Conservation (phyloP, 1,284 basidiomycete genomes). For the Heterobasidion irregulare region DNA sequence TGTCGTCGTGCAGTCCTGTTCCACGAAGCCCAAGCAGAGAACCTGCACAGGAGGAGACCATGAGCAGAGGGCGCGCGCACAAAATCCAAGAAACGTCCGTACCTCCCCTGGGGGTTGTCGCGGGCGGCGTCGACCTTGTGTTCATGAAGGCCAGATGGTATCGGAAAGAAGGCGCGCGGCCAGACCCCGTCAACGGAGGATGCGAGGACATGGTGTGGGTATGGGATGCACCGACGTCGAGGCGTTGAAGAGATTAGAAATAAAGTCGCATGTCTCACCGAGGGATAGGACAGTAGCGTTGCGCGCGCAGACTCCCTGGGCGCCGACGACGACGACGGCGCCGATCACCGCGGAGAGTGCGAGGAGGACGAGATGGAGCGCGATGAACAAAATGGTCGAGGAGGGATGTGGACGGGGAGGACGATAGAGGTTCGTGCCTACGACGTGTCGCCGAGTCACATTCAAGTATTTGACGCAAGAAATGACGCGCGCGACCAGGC, state of each 20-base stretch:
- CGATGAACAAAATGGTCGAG: background rate
- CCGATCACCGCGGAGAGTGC: no score
- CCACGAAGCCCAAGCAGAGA: constrained; percentile 35
- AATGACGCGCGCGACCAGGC: no score
- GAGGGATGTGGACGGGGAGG: background rate
- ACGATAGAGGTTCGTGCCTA: background rate
- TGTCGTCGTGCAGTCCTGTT: constrained; percentile 13
- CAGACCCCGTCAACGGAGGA: constrained; percentile 6
- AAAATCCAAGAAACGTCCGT: background rate
- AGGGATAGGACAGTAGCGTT: background rate
- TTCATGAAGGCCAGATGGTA: constrained; percentile 59
- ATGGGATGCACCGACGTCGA: constrained; percentile 24
- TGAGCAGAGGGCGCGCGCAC: background rate
- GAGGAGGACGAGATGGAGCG: background rate
- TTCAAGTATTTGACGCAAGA: no score
- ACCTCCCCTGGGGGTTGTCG: constrained; percentile 41
- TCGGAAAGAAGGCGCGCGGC: constrained; percentile 18
- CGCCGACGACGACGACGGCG: background rate
- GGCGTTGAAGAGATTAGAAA: background rate
- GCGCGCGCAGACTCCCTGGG: background rate
- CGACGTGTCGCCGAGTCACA: no score
- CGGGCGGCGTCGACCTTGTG: constrained; percentile 40
- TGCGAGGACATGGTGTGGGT: background rate
- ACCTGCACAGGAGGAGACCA: constrained; percentile 5
- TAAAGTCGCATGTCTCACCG: background rate